phyloP scores from a whole-genome alignment of 306 rosid genomes.

The Acacia confusa region DNA sequence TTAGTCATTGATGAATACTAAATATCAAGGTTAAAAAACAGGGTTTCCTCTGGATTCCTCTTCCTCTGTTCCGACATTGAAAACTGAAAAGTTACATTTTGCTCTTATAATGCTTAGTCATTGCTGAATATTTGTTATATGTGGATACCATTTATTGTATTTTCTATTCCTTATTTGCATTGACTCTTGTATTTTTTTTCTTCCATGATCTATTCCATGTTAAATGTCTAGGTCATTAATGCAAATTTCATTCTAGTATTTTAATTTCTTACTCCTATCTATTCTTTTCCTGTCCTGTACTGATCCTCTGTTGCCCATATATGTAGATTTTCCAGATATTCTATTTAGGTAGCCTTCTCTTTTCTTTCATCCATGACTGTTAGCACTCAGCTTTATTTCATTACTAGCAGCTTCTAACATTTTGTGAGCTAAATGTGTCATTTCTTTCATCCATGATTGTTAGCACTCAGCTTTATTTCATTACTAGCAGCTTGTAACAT shows the following conservation, averaged over 20 bases:
- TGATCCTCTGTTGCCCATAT: neutral
- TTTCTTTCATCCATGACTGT: conserved; percentile 6
- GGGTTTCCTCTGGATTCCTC: neutral
- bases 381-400: conserved; percentile 12
- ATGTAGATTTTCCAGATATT: neutral
- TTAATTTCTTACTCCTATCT: neutral
- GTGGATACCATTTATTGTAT: neutral
- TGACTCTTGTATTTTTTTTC: neutral
- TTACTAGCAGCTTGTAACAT: neutral
- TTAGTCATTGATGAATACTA: too few species aligned
- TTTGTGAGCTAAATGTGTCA: too few species aligned
- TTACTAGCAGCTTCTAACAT: neutral
- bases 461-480: conserved; percentile 12
- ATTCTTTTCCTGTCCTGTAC: neutral
- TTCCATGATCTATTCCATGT: neutral
- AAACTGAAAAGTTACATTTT: neutral
- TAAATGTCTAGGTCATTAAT: neutral
- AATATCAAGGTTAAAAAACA: neutral
- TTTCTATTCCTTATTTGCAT: neutral
- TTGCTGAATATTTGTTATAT: neutral
- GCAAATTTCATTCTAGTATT: neutral
- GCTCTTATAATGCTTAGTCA: neutral
- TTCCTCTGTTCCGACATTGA: neutral
- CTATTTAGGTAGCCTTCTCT: neutral
- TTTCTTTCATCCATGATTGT: conserved; percentile 7